Base-by-base conservation (phyloP, 495 filamentous ascomycete genomes). In the Hyaloscypha finlandica region DNA sequence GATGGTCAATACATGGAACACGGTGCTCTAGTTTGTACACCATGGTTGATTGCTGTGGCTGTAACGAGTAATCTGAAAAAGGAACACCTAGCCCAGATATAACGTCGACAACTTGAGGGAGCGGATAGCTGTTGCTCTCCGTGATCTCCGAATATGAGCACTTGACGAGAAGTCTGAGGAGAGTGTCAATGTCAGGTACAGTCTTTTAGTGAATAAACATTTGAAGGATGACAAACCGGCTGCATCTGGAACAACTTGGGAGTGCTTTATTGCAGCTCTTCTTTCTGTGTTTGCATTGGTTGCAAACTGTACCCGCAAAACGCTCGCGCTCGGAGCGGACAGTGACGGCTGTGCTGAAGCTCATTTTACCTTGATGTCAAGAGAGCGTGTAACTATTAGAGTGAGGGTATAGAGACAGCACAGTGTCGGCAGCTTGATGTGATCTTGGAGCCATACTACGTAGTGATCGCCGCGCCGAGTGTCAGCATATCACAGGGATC, bases 211-310 rank as follows among this genome's bases (percentile, higher is more conserved):
- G 4, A 37, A 6, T 59, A 37, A 59, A 35, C 30, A 29, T 1
- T 20, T 20, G 56, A 37, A 32, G 8, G 11, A 59, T 53, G 56
- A 22, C 29, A 6, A 58, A 68, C 70, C 63, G 63, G 16, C 6
- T 31, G 51, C 70, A 71, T 45, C 70, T 45, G 12, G 45, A 37
- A 57, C 70, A 71, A 19, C 33, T 62, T n/a, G 70, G 70, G 5
- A 71, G 52, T 9, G 19, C 33, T 55, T 71, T 71, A 53, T 65
- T 51, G 42, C 70, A 71, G 22, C 51, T 52, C 55, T 71, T 71
- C 58, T 71, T 71, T 2, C 66, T 55, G 6, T 59, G 42, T 54
- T 68, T 71, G 53, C 70, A 71, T 25, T 37, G 68, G 20, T 66
- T 32, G 30, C 65, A 67, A 3, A 67, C 65, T 19, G 20, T 61